Conservation (phyloP, 2,329 filamentous ascomycete species). For the Tolypocladium cylindrosporum region DNA sequence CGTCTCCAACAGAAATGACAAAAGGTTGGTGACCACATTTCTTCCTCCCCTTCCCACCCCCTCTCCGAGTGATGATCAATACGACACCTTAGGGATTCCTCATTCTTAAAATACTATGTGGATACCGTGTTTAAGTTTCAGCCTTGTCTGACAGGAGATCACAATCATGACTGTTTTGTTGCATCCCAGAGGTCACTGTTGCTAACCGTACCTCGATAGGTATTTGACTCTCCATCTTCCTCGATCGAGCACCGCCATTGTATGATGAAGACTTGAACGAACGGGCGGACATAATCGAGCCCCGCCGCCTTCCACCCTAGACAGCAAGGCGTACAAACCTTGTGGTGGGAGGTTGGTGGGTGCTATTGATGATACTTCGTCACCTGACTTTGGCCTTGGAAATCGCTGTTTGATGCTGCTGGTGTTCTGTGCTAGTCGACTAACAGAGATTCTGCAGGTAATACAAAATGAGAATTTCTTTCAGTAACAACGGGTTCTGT, state of each 20-base stretch:
- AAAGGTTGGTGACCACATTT: slow-evolving; percentile 34
- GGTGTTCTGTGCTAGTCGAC: slow-evolving; percentile 13
- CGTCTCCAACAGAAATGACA: slow-evolving; percentile 8
- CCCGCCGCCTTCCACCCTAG: slow-evolving; percentile 33
- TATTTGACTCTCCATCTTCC: slow-evolving; percentile 17
- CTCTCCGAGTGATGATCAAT: slow-evolving; percentile 48
- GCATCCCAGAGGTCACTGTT: slow-evolving; percentile 9
- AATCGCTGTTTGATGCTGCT: slow-evolving; percentile 15
- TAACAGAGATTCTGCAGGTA: slow-evolving; percentile 26
- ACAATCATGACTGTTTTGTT: slow-evolving; percentile 13
- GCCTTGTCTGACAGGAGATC: slow-evolving; percentile 53
- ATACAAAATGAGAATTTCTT: slow-evolving; percentile 11
- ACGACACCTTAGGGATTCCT: slow-evolving; percentile 57
- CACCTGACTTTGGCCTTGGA: slow-evolving; percentile 43
- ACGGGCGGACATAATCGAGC: slow-evolving; percentile 60
- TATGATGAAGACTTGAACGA: slow-evolving; percentile 59
- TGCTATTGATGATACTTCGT: slow-evolving; percentile 58
- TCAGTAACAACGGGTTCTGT: slow-evolving; percentile 13
- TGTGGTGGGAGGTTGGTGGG: slow-evolving; percentile 39
- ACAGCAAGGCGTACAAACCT: slow-evolving; percentile 55
- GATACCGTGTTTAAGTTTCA: slow-evolving; percentile 55
- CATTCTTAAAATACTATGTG: slow-evolving; percentile 57
- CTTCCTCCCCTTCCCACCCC: slow-evolving; percentile 7
- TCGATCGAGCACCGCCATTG: slow-evolving; percentile 14
- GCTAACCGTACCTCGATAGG: slow-evolving; percentile 33